Evolutionary conservation across 108 stramenopile species (phyloP).

Genomic region (Phaeodactylum tricornutum): DNA sequence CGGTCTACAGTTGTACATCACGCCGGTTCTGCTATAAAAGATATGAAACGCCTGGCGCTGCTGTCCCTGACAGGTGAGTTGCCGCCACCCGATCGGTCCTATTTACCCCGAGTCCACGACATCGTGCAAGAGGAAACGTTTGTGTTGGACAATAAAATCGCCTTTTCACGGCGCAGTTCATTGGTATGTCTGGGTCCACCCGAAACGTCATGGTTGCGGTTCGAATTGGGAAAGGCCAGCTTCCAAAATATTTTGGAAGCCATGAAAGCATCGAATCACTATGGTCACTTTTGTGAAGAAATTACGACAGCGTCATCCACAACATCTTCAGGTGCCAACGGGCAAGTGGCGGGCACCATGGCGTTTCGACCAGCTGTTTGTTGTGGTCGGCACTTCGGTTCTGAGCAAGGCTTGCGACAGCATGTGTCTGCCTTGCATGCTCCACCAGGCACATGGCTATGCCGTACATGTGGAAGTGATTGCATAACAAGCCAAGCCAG

Average conservation of each 20-base stretch:
- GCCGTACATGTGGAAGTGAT: conserved; percentile 67
- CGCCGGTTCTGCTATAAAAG: conserved; percentile 7
- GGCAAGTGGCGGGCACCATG: conserved; percentile 49
- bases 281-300: conserved; percentile 75
- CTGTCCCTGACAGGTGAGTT: conserved; percentile 43
- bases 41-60: conserved; percentile 38
- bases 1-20: conserved; percentile 61
- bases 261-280: conserved; percentile 31
- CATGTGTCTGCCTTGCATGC: conserved; percentile 70
- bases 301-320: conserved; percentile 64
- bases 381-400: conserved; percentile 69
- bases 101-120: conserved; percentile 20
- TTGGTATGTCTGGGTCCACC: conserved; percentile 48
- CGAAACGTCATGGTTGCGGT: conserved; percentile 47
- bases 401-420: conserved; percentile 70
- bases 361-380: conserved; percentile 62
- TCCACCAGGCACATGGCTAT: conserved; percentile 82
- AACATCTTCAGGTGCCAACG: conserved; percentile 58
- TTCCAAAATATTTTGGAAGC: conserved; percentile 46
- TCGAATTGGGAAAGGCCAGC: conserved; percentile 42
- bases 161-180: conserved; percentile 42
- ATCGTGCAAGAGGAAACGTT: conserved; percentile 32
- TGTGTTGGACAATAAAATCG: conserved; percentile 36
- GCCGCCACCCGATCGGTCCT: conserved; percentile 3
- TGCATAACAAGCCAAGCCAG: conserved; percentile 73